Evolutionary conservation across 352 stramenopile species (phyloP), one percentile per base, ranked within the genome.

Genomic region (Globisporangium cederbergense): DNA sequence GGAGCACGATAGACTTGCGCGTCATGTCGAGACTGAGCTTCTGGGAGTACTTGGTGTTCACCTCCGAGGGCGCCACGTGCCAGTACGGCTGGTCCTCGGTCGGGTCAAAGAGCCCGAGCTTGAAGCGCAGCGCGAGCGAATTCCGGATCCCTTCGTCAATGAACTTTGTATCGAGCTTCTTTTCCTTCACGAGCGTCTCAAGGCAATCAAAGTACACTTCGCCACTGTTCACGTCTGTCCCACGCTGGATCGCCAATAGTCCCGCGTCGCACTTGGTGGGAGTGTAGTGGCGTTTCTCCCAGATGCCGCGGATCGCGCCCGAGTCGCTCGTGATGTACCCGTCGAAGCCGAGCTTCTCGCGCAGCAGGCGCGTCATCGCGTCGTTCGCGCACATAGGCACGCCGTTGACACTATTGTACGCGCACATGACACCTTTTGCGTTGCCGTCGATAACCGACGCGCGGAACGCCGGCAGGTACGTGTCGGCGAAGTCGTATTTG

Each of bases 251-350:
- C 3, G 85, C 79, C 40, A 88, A 61, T 34, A 64, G 43, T 4
- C 74, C 83, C 0, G 85, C 86, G 46, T 93, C 85, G 57, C 79
- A 93, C 38, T 86, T 63, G 7, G 77, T 80, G 55, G 86, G 78
- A 5, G 83, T 91, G 71, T 94, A 97, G 52, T 97, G 77, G 46
- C 90, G 79, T 2, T 78, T 57, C n/a, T 73, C 45, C 45, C 77
- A 90, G 51, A 98, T 92, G 5, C 95, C 88, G 36, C 81, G 69
- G 58, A 98, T 83, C 2, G 96, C 94, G 4, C 90, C 93, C 18
- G 91, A 98, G 74, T 99, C 96, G 47, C 87, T 95, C n/a, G 95
- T 97, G 60, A 99, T 86, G 73, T 98, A 98, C n/a, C 91, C 96
- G 46, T 97, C 77, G 65, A 98, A 98, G 10, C 81, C 79, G 67